A percentile compares a stretch with the other conserved stretches of the same genome.
Conservation (phyloP, 2,329 filamentous ascomycete species). For the Xylaria sp. region DNA sequence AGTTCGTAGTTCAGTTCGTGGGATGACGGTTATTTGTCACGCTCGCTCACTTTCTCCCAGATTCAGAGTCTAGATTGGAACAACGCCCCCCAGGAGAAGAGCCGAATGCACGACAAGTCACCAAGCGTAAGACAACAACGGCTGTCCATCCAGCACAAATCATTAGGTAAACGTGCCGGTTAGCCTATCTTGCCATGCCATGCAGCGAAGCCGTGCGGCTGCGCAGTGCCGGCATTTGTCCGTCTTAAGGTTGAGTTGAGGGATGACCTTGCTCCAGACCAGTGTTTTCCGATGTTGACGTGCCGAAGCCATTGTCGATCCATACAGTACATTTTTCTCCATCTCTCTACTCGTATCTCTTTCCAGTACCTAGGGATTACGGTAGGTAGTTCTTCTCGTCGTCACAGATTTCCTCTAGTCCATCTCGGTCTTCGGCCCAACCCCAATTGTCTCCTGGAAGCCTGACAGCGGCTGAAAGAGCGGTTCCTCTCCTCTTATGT, state of each 20-base stretch:
- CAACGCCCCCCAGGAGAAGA: background rate
- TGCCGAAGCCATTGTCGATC: too few relatives aligned
- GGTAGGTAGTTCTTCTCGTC: background rate
- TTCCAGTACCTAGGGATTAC: background rate
- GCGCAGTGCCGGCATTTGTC: background rate
- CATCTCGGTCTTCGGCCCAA: background rate
- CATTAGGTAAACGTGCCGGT: background rate
- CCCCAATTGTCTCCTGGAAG: background rate
- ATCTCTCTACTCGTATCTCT: background rate
- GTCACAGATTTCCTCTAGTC: background rate
- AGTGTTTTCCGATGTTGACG: background rate
- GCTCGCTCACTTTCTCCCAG: too few relatives aligned
- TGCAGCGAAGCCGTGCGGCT: background rate
- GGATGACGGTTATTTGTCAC: too few relatives aligned
- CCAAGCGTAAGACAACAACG: background rate
- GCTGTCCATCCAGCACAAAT: background rate
- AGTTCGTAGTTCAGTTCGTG: too few relatives aligned
- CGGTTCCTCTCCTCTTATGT: background rate
- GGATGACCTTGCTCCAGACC: background rate
- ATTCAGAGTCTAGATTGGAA: too few relatives aligned
- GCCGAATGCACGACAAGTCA: background rate
- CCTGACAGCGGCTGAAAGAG: too few relatives aligned
- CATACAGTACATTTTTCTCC: background rate
- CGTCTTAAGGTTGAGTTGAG: background rate
- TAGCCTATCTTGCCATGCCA: background rate